These are phyloP conservation scores for Phytopythium montanum DNA, from an alignment of 352 stramenopile species.

Conservation along the genomic window DNA sequence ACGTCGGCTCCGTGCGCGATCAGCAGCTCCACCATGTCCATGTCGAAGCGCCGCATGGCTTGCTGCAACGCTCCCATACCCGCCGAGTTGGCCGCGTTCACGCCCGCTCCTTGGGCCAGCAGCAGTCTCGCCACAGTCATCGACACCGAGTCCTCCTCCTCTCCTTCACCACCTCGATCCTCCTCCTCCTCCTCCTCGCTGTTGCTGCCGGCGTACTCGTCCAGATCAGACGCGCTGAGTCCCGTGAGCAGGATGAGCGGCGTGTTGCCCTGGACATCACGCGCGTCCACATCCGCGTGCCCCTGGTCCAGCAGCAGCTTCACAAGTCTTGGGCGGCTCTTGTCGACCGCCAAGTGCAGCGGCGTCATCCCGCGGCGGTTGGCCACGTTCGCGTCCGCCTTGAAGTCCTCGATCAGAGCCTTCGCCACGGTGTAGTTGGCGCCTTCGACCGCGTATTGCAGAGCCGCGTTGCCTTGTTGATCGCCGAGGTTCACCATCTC, in stretches of 20 bases:
- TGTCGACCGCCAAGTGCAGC: conserved; percentile 26
- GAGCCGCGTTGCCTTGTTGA: conserved; percentile 25
- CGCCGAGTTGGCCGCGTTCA: conserved; percentile 20
- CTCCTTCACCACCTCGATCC: background rate
- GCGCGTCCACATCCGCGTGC: conserved; percentile 18
- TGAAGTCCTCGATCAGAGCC: conserved; percentile 13
- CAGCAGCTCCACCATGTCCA: conserved; percentile 27
- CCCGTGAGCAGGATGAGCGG: conserved; percentile 18
- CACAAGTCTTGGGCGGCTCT: conserved; percentile 17
- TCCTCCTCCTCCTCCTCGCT: background rate
- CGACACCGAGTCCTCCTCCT: conserved; percentile 11
- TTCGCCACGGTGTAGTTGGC: conserved; percentile 11
- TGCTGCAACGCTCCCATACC: conserved; percentile 21
- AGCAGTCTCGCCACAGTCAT: conserved; percentile 21
- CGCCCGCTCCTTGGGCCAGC: conserved; percentile 21
- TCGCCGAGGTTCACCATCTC: conserved; percentile 24
- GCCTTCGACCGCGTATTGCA: conserved; percentile 29
- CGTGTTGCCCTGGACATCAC: conserved; percentile 25
- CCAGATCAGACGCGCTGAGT: conserved; percentile 24
- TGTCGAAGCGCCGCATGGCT: conserved; percentile 27
- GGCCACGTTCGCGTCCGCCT: conserved; percentile 19
- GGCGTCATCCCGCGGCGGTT: conserved; percentile 15
- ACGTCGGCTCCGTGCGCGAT: conserved; percentile 23
- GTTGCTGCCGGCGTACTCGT: conserved; percentile 13
- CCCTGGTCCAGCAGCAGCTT: conserved; percentile 24